Evolutionary conservation across 2,329 filamentous ascomycete genomes (phyloP).

Genomic region (Penicillium nordicum): DNA sequence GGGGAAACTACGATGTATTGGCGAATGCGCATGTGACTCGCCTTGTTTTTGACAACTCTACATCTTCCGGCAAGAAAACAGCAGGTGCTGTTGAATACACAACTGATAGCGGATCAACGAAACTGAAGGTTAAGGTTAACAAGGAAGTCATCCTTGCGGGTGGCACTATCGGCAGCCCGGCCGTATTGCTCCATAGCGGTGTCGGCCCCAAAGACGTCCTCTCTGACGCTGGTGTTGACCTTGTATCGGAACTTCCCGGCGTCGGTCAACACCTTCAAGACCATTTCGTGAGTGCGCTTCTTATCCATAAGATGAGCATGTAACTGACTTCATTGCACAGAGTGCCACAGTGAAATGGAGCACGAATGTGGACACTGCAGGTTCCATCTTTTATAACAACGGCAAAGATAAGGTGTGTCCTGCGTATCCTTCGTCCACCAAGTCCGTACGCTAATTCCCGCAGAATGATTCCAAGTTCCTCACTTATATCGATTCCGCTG

Average conservation of each 20-base stretch:
- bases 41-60: conserved; percentile 30
- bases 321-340: conserved; percentile 17
- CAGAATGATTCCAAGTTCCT: conserved; percentile 26
- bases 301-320: not conserved
- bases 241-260: conserved; percentile 45
- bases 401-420: conserved; percentile 25
- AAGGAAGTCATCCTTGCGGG: conserved; percentile 38
- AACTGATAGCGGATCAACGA: conserved; percentile 27
- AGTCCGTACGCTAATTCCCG: conserved; percentile 1
- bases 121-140: conserved; percentile 22
- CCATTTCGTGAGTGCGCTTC: conserved; percentile 32
- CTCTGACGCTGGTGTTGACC: conserved; percentile 41
- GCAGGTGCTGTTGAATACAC: conserved; percentile 34
- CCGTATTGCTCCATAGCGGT: conserved; percentile 59
- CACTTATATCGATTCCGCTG: conserved; percentile 28
- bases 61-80: conserved; percentile 25
- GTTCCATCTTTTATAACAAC: conserved; percentile 28
- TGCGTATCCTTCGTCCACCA: not conserved
- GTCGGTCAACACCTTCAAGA: conserved; percentile 54
- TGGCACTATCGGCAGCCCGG: conserved; percentile 56
- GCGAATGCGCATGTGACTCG: conserved; percentile 32
- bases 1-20: conserved; percentile 33
- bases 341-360: conserved; percentile 31
- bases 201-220: conserved; percentile 53
- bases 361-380: conserved; percentile 29